These are phyloP conservation scores for Exophiala oligosperma DNA, from an alignment of 2,329 filamentous ascomycete genomes.

Conservation along the genomic window DNA sequence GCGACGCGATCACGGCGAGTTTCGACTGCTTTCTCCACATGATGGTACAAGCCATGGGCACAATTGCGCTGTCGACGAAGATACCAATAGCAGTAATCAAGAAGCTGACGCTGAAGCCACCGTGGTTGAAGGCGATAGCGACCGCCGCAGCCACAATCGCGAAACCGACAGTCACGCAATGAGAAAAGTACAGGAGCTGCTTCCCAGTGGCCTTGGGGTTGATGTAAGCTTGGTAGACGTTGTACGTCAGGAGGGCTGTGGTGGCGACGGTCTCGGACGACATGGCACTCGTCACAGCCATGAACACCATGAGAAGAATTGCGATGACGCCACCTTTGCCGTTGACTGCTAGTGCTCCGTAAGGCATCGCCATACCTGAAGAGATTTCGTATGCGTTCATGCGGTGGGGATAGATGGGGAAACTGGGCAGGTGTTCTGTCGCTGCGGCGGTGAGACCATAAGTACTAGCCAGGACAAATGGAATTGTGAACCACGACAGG, in stretches of 20 bases:
- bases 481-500: slow-evolving; percentile 50
- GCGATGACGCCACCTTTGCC: slow-evolving; percentile 77
- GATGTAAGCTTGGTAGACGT: slow-evolving; percentile 84
- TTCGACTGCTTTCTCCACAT: slow-evolving; percentile 78
- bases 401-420: slow-evolving; percentile 38
- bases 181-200: slow-evolving; percentile 75
- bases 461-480: slow-evolving; percentile 47
- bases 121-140: slow-evolving; percentile 70
- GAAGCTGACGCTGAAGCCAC: slow-evolving; percentile 81
- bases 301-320: slow-evolving; percentile 78
- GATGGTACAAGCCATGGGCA: slow-evolving; percentile 77
- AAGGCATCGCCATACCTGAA: slow-evolving; percentile 79
- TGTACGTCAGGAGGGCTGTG: slow-evolving; percentile 83
- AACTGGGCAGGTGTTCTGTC: slow-evolving; percentile 41
- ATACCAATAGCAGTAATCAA: slow-evolving; percentile 88
- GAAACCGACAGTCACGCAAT: slow-evolving; percentile 70
- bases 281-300: slow-evolving; percentile 82
- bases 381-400: slow-evolving; percentile 65
- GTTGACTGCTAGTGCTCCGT: slow-evolving; percentile 77
- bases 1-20: slow-evolving; percentile 69
- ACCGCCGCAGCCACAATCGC: slow-evolving; percentile 77
- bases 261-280: slow-evolving; percentile 83
- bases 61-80: slow-evolving; percentile 79
- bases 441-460: slow-evolving; percentile 48
- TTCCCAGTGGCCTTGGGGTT: slow-evolving; percentile 73